A percentile compares a stretch with the other conserved stretches of the same genome.
These are phyloP conservation scores for Fusarium nelsonii DNA, from an alignment of 2,329 filamentous ascomycete genomes.

Conservation along the genomic window DNA sequence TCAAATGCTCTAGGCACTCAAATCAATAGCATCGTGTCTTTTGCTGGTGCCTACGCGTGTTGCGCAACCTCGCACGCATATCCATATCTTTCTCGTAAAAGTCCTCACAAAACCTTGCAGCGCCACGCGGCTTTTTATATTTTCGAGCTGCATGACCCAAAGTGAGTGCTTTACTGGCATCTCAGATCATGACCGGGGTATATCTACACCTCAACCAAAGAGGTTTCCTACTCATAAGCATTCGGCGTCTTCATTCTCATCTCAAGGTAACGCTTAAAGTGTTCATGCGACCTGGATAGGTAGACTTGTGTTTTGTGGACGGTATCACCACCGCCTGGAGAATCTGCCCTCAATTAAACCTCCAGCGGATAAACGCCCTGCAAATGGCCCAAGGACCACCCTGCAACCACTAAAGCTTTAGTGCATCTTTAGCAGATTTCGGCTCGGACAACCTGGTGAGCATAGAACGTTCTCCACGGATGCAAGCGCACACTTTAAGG, in stretches of 20 bases:
- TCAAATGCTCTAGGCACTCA: slow-evolving; percentile 7
- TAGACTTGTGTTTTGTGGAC: slow-evolving; percentile 1
- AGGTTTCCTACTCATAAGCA: background rate
- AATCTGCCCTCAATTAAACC: slow-evolving; percentile 1
- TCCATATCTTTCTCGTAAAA: slow-evolving; percentile 16
- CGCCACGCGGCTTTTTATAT: slow-evolving; percentile 42
- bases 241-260: background rate
- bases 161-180: slow-evolving; percentile 21
- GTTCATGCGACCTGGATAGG: slow-evolving; percentile 16
- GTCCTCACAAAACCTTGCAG: slow-evolving; percentile 45
- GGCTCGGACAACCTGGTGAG: slow-evolving; percentile 4
- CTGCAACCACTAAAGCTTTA: slow-evolving; percentile 37
- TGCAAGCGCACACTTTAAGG: slow-evolving; percentile 23
- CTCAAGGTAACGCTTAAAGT: background rate
- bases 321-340: background rate
- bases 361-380: slow-evolving; percentile 30
- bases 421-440: slow-evolving; percentile 34
- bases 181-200: slow-evolving; percentile 6
- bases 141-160: slow-evolving; percentile 26
- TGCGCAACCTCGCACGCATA: slow-evolving; percentile 11
- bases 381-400: slow-evolving; percentile 10
- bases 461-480: slow-evolving; percentile 4
- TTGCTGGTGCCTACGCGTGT: slow-evolving; percentile 20
- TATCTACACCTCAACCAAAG: background rate
- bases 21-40: background rate